Conservation (phyloP, 257 asterid species). For the Forsythia suspensa region DNA sequence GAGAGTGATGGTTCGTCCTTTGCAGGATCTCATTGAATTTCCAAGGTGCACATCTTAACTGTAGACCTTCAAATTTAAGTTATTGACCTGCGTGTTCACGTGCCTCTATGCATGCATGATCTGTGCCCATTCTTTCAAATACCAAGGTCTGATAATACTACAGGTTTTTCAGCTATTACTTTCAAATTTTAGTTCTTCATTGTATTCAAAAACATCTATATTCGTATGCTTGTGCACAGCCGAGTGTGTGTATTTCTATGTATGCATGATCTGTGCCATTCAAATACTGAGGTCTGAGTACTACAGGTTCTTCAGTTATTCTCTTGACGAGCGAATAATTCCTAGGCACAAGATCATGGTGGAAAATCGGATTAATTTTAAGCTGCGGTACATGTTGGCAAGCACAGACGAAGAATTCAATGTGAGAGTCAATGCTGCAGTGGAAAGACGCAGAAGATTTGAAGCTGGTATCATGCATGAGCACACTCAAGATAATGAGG, state of each 20-base stretch:
- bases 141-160: no score
- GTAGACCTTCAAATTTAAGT: neutral
- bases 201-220: no score
- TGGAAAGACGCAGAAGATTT: constrained; percentile 65
- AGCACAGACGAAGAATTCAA: constrained; percentile 74
- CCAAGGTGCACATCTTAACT: constrained; percentile 61
- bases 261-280: neutral
- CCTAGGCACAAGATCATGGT: constrained; percentile 79
- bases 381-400: constrained; percentile 75
- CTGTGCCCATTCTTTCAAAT: neutral
- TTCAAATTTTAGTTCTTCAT: no score
- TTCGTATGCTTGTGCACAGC: no score
- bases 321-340: constrained; percentile 74
- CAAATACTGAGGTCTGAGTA: neutral
- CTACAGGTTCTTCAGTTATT: constrained; percentile 92
- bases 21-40: constrained; percentile 76
- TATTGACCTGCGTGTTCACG: no score
- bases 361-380: constrained; percentile 71
- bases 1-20: constrained; percentile 83
- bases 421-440: constrained; percentile 51
- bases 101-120: neutral
- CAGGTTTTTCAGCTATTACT: no score
- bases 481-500: neutral
- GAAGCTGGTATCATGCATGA: constrained; percentile 51
- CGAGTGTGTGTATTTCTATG: no score